A percentile compares a stretch with the other conserved stretches of the same genome.
Evolutionary conservation across 768 basidiomycete species (phyloP).

Genomic region (Phlebiopsis gigantea): DNA sequence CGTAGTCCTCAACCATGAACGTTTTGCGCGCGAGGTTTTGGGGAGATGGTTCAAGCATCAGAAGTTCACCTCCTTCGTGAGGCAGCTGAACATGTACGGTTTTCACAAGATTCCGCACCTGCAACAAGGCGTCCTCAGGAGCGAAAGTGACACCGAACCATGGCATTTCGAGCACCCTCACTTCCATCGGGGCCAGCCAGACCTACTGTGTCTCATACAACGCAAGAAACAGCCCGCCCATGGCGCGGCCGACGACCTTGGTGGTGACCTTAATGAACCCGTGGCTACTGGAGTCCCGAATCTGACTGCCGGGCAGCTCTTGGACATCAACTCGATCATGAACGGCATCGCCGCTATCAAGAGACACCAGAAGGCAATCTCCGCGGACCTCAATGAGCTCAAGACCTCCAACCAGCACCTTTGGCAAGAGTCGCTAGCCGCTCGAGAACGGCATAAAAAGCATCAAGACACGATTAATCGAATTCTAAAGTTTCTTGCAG

Average conservation of each 20-base stretch:
- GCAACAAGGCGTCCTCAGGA: slow-evolving; percentile 87
- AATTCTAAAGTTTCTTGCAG: slow-evolving; percentile 91
- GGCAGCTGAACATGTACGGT: slow-evolving; percentile 95
- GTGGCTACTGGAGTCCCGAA: slow-evolving; percentile 6
- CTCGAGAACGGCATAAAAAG: slow-evolving; percentile 78
- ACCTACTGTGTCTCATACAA: slow-evolving; percentile 81
- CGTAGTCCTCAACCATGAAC: slow-evolving; percentile 86
- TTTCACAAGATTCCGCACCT: slow-evolving; percentile 95
- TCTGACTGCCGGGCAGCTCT: slow-evolving; percentile 43
- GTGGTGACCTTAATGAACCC: slow-evolving; percentile 18
- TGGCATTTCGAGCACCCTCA: slow-evolving; percentile 92
- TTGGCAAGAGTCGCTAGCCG: slow-evolving; percentile 87
- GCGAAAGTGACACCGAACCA: slow-evolving; percentile 74
- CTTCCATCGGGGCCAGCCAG: slow-evolving; percentile 86
- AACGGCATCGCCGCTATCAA: slow-evolving; percentile 83
- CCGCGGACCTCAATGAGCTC: slow-evolving; percentile 80
- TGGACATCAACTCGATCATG: slow-evolving; percentile 77
- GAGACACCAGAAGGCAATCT: slow-evolving; percentile 89
- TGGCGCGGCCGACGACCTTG: slow-evolving; percentile 26
- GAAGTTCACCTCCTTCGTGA: slow-evolving; percentile 89
- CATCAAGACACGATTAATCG: slow-evolving; percentile 96
- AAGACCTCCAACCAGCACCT: slow-evolving; percentile 82
- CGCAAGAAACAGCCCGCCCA: slow-evolving; percentile 62
- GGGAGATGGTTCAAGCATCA: slow-evolving; percentile 97
- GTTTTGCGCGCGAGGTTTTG: slow-evolving; percentile 83